Evolutionary conservation across 805 yeast genomes (phyloP), one percentile per base, ranked within the genome.

Genomic region (Candida loeiensis): DNA sequence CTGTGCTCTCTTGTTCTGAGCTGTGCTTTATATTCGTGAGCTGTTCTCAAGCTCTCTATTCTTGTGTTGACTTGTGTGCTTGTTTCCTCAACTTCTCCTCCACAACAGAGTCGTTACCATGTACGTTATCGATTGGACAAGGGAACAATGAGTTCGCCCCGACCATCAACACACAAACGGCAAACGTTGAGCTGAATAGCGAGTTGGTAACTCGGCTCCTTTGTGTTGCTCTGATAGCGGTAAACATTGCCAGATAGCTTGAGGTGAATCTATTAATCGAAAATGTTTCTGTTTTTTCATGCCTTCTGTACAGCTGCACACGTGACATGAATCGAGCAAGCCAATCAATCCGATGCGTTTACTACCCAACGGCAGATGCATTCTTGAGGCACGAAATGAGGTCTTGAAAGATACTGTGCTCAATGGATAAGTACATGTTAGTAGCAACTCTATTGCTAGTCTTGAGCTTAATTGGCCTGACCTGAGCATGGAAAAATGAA

Each of bases 111-210:
- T 69, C 74, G 45, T 69, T 69, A 9, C 68, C 66, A 41, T 65
- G 66, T 4, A 63, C 64, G 34, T 52, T 50, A 47, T 69, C 73
- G 7, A 69, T 62, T 4, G 74, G 74, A 51, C 74, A 69, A 17
- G 73, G 73, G 19, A 69, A 49, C 16, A 69, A 40, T 1, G 80
- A 76, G 41, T 79, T 82, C 12, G 82, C 80, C 13, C 83, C 76
- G 4, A 69, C 74, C 37, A 69, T 44, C 38, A 61, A 54, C 43
- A 84, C 75, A 26, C 90, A 83, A 20, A 85, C 77, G n/a, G 82
- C 71, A 46, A 83, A 83, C 0, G 93, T 83, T 14, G 88, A 78
- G 17, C 82, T 76, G 60, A 84, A 84, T 44, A 84, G 65, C 11
- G 86, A 80, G 35, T 75, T 73, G 16, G 88, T 81, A 37, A 83